Conservation (phyloP, 164 flowering plant species). For the Stephania japonica region DNA sequence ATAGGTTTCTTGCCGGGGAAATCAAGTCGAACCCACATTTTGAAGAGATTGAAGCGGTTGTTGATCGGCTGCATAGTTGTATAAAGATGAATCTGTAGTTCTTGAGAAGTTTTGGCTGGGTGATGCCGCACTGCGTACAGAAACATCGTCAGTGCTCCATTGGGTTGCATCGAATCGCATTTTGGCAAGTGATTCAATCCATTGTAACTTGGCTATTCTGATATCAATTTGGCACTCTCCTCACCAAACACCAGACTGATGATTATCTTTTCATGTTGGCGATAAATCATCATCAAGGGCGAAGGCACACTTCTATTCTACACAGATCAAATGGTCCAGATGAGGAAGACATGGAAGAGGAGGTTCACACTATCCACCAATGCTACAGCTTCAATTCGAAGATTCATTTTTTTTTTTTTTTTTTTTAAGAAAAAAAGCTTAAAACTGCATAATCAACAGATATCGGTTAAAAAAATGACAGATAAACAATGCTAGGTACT, state of each 20-base stretch:
- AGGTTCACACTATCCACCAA: too few relatives aligned
- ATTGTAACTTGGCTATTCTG: too few relatives aligned
- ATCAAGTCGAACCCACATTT: conserved; percentile 22
- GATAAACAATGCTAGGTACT: not conserved
- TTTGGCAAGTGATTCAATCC: too few relatives aligned
- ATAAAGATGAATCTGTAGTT: conserved; percentile 20
- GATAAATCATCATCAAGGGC: too few relatives aligned
- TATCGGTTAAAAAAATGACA: not conserved
- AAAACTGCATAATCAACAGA: not conserved
- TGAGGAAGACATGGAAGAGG: too few relatives aligned
- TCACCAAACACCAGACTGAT: too few relatives aligned
- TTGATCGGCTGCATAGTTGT: conserved; percentile 37
- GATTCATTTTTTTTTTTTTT: not conserved
- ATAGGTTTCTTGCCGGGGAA: conserved; percentile 56
- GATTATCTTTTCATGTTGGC: too few relatives aligned
- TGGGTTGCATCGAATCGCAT: too few relatives aligned
- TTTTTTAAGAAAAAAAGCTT: not conserved
- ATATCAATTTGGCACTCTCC: too few relatives aligned
- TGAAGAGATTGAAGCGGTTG: conserved; percentile 21
- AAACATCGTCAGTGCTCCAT: too few relatives aligned
- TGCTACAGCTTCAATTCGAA: not conserved
- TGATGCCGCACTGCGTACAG: not conserved
- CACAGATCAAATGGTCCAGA: too few relatives aligned
- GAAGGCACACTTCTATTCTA: too few relatives aligned
- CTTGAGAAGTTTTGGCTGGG: not conserved